Evolutionary conservation across 164 flowering plant genomes (phyloP).

Genomic region (Tinospora cordifolia): DNA sequence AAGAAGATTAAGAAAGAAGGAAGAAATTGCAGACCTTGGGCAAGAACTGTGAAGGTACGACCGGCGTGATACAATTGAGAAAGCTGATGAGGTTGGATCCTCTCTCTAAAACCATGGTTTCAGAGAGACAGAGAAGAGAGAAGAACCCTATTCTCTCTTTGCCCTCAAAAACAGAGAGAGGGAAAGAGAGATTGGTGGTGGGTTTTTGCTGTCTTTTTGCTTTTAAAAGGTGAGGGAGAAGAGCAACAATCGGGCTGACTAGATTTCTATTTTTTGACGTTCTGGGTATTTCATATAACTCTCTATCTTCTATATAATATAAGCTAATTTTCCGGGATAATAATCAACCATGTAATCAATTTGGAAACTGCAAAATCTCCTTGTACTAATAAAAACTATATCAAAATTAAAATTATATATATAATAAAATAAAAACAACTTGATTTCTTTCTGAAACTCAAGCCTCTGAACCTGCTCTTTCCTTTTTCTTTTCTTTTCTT

Average conservation of each 20-base stretch:
- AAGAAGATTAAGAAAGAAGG: not conserved
- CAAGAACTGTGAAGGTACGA: constrained; percentile 57
- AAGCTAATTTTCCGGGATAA: constrained; percentile 14
- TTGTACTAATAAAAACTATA: no score
- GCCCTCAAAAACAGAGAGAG: constrained; percentile 17
- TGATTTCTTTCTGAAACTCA: not conserved
- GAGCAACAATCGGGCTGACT: constrained; percentile 17
- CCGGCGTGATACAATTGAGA: constrained; percentile 76
- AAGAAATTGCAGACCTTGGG: constrained; percentile 54
- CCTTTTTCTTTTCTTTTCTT: no score
- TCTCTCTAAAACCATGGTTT: constrained; percentile 33
- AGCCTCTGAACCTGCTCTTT: no score
- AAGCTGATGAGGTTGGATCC: constrained; percentile 75
- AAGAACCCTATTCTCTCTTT: constrained; percentile 24
- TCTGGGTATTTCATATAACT: not conserved
- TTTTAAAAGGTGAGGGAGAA: constrained; percentile 14
- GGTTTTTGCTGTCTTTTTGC: constrained; percentile 7
- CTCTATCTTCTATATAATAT: no score
- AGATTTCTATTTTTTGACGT: constrained; percentile 15
- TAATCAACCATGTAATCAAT: constrained; percentile 4
- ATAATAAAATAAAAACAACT: not conserved
- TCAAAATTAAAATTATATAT: no score
- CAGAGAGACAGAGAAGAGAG: constrained; percentile 17
- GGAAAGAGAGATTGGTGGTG: constrained; percentile 16
- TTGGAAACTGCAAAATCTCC: no score